Percentiles rank a stretch among this genome's conserved stretches.
phyloP scores from a whole-genome alignment of 75 land plant genomes.

The Pinus tabuliformis region DNA sequence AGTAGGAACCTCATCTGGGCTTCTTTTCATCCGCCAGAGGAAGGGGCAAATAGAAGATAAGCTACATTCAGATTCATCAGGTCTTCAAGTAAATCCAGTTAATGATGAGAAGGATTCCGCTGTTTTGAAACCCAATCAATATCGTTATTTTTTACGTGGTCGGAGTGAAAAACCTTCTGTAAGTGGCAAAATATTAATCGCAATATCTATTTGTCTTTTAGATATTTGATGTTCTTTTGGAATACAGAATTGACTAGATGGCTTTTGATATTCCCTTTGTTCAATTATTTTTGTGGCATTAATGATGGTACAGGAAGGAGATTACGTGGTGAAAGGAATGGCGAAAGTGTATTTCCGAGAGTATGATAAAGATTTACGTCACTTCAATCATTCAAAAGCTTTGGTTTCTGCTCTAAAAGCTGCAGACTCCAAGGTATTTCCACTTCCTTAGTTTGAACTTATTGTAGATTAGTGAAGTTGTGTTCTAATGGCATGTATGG shows the following conservation, averaged over 20 bases:
- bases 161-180: slow-evolving; percentile 63
- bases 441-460: no score
- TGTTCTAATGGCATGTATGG: no score
- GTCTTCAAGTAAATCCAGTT: neutral
- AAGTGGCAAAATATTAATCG: neutral
- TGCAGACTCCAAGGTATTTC: slow-evolving; percentile 35
- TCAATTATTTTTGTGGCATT: neutral
- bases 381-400: slow-evolving; percentile 86
- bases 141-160: slow-evolving; percentile 82
- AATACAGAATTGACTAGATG: neutral
- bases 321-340: slow-evolving; percentile 39
- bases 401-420: slow-evolving; percentile 48
- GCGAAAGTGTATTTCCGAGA: slow-evolving; percentile 53
- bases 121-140: slow-evolving; percentile 48
- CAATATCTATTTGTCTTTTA: neutral
- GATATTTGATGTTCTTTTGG: neutral
- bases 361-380: slow-evolving; percentile 69
- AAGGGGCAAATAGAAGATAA: slow-evolving; percentile 17
- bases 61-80: neutral
- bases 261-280: neutral
- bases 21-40: slow-evolving; percentile 66
- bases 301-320: slow-evolving; percentile 39
- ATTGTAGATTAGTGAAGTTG: no score
- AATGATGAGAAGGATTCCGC: slow-evolving; percentile 22
- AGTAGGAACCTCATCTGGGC: slow-evolving; percentile 78